phyloP scores from a whole-genome alignment of 2,329 filamentous ascomycete genomes.

The Fusarium torreyae region DNA sequence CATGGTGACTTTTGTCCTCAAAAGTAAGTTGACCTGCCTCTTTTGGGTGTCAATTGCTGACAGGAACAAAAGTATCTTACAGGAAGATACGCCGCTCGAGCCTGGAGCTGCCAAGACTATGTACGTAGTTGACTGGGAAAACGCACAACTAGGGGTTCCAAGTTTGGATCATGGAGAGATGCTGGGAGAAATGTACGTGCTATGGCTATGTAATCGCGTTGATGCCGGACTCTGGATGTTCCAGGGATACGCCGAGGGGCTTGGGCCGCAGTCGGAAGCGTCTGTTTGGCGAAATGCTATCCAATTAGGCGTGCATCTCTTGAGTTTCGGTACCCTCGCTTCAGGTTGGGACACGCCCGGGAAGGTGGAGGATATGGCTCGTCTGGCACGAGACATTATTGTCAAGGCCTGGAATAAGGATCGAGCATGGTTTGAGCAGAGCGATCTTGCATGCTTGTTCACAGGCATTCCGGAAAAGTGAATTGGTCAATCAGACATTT shows the following conservation, averaged over 20 bases:
- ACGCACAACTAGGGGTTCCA: background rate
- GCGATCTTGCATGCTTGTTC: slow-evolving; percentile 17
- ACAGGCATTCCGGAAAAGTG: rapidly evolving
- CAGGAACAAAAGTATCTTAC: background rate
- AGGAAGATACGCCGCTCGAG: background rate
- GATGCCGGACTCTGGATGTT: slow-evolving; percentile 4
- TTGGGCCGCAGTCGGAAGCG: background rate
- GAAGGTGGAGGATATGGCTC: slow-evolving; percentile 5
- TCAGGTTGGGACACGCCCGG: background rate
- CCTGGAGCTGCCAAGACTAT: background rate
- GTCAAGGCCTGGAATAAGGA: slow-evolving; percentile 11
- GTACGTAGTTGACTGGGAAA: slow-evolving; percentile 20
- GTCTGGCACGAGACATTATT: slow-evolving; percentile 4
- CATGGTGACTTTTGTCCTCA: slow-evolving; percentile 15
- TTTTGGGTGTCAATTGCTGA: background rate
- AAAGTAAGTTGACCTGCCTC: background rate
- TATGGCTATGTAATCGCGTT: slow-evolving; percentile 1
- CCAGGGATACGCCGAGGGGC: slow-evolving; percentile 5
- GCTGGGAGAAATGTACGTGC: slow-evolving; percentile 13
- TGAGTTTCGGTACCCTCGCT: slow-evolving; percentile 14
- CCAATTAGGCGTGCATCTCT: slow-evolving; percentile 19
- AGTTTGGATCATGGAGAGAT: slow-evolving; percentile 19
- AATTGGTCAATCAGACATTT: background rate
- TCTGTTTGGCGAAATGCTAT: slow-evolving; percentile 5
- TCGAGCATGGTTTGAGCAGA: slow-evolving; percentile 5